These are phyloP conservation scores for Sporothrix brasiliensis DNA, from an alignment of 2,329 filamentous ascomycete genomes.

Conservation along the genomic window DNA sequence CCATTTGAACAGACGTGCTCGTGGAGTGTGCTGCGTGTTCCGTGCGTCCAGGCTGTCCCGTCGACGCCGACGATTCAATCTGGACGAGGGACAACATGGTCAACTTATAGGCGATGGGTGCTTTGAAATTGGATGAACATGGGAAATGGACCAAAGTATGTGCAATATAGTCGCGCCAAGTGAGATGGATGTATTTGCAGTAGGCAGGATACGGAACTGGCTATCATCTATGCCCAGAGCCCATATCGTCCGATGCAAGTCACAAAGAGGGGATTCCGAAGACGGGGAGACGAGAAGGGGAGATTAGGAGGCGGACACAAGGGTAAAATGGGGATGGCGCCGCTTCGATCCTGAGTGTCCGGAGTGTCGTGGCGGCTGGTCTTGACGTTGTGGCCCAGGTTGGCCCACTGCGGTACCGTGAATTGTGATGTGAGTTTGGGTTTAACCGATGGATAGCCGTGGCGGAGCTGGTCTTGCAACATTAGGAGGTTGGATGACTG, in stretches of 20 bases:
- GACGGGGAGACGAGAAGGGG: neutral
- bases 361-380: too few relatives aligned
- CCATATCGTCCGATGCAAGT: neutral
- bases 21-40: constrained; percentile 2
- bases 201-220: neutral
- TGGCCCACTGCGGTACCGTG: too few relatives aligned
- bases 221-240: neutral
- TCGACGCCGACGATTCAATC: constrained; percentile 36
- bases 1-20: constrained; percentile 4
- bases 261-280: neutral
- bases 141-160: too few relatives aligned
- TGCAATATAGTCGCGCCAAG: too few relatives aligned
- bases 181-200: neutral
- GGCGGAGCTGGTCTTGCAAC: too few relatives aligned
- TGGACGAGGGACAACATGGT: constrained; percentile 32
- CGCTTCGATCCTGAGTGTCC: too few relatives aligned
- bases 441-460: too few relatives aligned
- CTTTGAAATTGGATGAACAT: neutral
- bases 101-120: constrained; percentile 6
- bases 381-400: too few relatives aligned
- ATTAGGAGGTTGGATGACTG: too few relatives aligned
- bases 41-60: constrained; percentile 41
- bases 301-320: too few relatives aligned
- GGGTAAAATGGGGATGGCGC: too few relatives aligned
- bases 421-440: too few relatives aligned